phyloP scores from a whole-genome alignment of 768 basidiomycete genomes.

The Russula ochroleuca region DNA sequence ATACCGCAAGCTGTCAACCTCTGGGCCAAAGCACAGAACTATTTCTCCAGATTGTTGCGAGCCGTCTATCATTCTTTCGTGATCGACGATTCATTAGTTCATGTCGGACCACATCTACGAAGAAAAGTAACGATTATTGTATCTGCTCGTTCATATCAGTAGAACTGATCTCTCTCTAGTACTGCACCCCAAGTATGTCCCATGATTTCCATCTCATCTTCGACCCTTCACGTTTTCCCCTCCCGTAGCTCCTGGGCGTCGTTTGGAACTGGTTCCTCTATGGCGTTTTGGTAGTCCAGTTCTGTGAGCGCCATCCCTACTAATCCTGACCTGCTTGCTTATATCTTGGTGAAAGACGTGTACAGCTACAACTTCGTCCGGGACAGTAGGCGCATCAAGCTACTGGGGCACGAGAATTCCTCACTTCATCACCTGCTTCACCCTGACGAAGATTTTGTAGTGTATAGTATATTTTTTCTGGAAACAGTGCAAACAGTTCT shows the following conservation, averaged over 20 bases:
- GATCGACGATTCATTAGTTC: no score
- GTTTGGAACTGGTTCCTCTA: conserved; percentile 32
- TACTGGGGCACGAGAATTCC: conserved; percentile 3
- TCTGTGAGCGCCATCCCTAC: conserved; percentile 28
- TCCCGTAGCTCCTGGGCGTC: conserved; percentile 1
- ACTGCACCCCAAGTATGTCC: conserved; percentile 7
- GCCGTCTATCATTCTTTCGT: background rate
- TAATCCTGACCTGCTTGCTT: background rate
- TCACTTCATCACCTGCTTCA: background rate
- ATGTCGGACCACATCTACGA: background rate
- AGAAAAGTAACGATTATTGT: background rate
- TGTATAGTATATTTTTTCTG: conserved; percentile 29
- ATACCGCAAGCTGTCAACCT: background rate
- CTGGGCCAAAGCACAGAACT: background rate
- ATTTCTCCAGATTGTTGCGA: background rate
- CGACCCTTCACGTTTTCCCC: background rate
- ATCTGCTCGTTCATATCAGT: background rate
- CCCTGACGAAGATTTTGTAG: conserved; percentile 19
- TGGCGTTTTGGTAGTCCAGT: conserved; percentile 33
- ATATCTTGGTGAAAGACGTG: conserved; percentile 5
- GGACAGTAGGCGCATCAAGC: conserved; percentile 5
- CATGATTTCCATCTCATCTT: background rate
- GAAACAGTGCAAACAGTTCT: conserved; percentile 32
- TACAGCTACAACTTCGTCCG: conserved; percentile 16
- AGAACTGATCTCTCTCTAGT: background rate